These are phyloP conservation scores for Arachnomyces sp. DNA, from an alignment of 2,329 filamentous ascomycete species.

Conservation along the genomic window DNA sequence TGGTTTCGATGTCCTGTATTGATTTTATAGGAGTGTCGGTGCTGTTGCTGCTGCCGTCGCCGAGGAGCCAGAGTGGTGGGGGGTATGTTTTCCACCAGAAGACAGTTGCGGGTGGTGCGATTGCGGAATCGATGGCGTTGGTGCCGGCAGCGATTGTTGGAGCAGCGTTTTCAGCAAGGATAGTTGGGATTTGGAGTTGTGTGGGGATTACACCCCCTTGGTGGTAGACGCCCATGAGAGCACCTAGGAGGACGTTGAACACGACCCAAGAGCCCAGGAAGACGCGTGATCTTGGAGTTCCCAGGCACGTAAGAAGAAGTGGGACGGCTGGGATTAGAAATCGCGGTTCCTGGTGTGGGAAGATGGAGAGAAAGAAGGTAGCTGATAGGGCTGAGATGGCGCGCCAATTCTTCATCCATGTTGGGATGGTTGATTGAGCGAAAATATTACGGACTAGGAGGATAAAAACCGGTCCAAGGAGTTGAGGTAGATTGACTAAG, in stretches of 20 bases:
- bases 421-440: slow-evolving; percentile 21
- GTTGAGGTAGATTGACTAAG: slow-evolving; percentile 60
- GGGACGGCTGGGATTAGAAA: slow-evolving; percentile 45
- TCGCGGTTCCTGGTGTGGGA: slow-evolving; percentile 46
- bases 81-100: slow-evolving; percentile 51
- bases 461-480: slow-evolving; percentile 61
- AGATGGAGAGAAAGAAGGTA: slow-evolving; percentile 35
- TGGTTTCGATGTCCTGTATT: slow-evolving; percentile 30
- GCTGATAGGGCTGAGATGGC: slow-evolving; percentile 37
- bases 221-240: slow-evolving; percentile 46
- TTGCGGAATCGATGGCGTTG: neutral
- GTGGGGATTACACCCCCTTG: slow-evolving; percentile 45
- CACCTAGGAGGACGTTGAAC: slow-evolving; percentile 42
- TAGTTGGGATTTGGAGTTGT: slow-evolving; percentile 38
- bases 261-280: slow-evolving; percentile 39
- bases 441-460: slow-evolving; percentile 46
- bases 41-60: slow-evolving; percentile 18
- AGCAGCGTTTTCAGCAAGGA: slow-evolving; percentile 23
- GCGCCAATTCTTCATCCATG: slow-evolving; percentile 31
- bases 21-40: neutral
- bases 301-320: slow-evolving; percentile 42
- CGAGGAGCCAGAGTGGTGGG: slow-evolving; percentile 44
- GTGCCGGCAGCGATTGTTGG: slow-evolving; percentile 9
- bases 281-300: slow-evolving; percentile 30
- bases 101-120: slow-evolving; percentile 26